Evolutionary conservation across 192 early-diverging fungal species (phyloP).

Genomic region (Coemansia reversa): DNA sequence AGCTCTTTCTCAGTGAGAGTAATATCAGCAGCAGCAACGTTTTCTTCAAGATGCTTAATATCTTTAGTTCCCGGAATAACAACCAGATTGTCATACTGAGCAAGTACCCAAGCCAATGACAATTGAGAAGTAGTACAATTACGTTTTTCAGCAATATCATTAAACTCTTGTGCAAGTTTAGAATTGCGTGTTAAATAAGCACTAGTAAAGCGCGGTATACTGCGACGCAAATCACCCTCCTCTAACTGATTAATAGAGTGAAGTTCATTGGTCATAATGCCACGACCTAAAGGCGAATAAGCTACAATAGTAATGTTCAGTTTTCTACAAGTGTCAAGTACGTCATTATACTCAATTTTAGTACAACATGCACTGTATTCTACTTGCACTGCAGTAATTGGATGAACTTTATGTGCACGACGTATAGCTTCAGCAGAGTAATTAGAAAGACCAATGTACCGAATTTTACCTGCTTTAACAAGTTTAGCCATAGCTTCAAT

Average conservation of each 20-base stretch:
- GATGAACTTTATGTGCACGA: constrained; percentile 65
- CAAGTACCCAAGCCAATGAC: constrained; percentile 65
- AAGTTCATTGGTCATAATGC: constrained; percentile 66
- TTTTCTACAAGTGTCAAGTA: constrained; percentile 69
- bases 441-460: constrained; percentile 62
- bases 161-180: constrained; percentile 58
- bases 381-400: constrained; percentile 60
- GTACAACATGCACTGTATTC: constrained; percentile 59
- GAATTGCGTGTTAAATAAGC: constrained; percentile 64
- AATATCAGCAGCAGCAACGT: constrained; percentile 32
- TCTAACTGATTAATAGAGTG: constrained; percentile 57
- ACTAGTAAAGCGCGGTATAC: constrained; percentile 58
- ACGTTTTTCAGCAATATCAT: constrained; percentile 56
- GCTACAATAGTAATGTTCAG: constrained; percentile 72
- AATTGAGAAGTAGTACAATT: constrained; percentile 56
- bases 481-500: constrained; percentile 62
- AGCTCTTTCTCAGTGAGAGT: constrained; percentile 34
- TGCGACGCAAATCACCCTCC: constrained; percentile 55
- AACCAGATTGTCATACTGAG: constrained; percentile 53
- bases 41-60: constrained; percentile 50
- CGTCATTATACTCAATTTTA: constrained; percentile 65
- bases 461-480: constrained; percentile 67
- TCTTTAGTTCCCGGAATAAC: constrained; percentile 63
- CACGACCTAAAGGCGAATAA: constrained; percentile 71
- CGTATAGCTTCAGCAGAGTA: constrained; percentile 61